Conservation (phyloP, 208 protist genomes). For the Leptomonas pyrrhocoris region DNA sequence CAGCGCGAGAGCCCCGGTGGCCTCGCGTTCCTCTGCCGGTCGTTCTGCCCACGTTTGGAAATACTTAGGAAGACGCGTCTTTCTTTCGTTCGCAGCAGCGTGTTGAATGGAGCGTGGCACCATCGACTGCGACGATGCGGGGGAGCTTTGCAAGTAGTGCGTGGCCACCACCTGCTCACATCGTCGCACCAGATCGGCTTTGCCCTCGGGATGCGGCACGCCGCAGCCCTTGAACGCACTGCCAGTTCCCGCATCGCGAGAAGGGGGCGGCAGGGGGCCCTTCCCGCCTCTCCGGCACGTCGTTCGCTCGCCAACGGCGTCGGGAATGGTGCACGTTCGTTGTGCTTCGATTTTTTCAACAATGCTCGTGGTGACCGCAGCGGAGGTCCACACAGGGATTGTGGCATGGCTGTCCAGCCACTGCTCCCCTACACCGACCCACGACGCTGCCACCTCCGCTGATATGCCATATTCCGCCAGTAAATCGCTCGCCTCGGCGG, state of each 20-base stretch:
- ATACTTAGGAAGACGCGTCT: slow-evolving; percentile 56
- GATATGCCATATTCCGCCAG: slow-evolving; percentile 29
- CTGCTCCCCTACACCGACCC: slow-evolving; percentile 32
- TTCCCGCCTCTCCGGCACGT: slow-evolving; percentile 5
- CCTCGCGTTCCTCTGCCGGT: slow-evolving; percentile 17
- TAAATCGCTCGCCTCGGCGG: slow-evolving; percentile 27
- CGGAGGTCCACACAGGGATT: slow-evolving; percentile 55
- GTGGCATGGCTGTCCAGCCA: slow-evolving; percentile 37
- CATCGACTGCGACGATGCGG: slow-evolving; percentile 18
- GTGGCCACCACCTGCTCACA: slow-evolving; percentile 55
- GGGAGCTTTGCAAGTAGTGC: slow-evolving; percentile 42
- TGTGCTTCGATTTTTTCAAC: slow-evolving; percentile 21
- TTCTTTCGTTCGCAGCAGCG: slow-evolving; percentile 46
- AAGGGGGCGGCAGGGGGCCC: slow-evolving; percentile 4
- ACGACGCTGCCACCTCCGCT: slow-evolving; percentile 30
- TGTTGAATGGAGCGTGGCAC: slow-evolving; percentile 46
- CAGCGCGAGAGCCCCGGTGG: slow-evolving; percentile 37
- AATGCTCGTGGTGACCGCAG: slow-evolving; percentile 11
- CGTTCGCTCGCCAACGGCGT: not conserved
- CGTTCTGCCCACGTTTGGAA: slow-evolving; percentile 40
- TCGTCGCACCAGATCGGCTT: slow-evolving; percentile 51
- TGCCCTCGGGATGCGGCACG: slow-evolving; percentile 58
- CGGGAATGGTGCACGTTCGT: not conserved
- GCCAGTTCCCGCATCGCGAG: not conserved
- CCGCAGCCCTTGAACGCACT: slow-evolving; percentile 38